phyloP scores from a whole-genome alignment of 306 rosid genomes.

The Dryas alaskensis region DNA sequence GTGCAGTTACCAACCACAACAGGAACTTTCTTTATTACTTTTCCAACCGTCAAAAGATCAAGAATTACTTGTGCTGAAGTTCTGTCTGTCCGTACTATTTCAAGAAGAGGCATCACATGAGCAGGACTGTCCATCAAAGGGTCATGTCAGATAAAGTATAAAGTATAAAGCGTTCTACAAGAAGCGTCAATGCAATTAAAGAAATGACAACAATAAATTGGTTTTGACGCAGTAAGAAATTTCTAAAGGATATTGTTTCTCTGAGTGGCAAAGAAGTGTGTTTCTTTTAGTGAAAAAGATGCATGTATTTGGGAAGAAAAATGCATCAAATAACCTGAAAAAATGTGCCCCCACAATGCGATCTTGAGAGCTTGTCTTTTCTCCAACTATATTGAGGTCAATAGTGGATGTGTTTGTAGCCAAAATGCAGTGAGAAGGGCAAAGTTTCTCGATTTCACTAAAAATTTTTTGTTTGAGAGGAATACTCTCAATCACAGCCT shows the following conservation, averaged over 20 bases:
- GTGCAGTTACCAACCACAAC: slow-evolving; percentile 97
- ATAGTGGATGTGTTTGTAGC: slow-evolving; percentile 90
- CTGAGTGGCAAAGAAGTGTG: background rate
- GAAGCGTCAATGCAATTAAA: background rate
- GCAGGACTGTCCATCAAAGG: slow-evolving; percentile 82
- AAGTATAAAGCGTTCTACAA: background rate
- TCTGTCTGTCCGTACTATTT: slow-evolving; percentile 80
- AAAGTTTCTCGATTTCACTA: slow-evolving; percentile 77
- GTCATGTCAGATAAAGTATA: slow-evolving; percentile 23
- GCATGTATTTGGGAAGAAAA: slow-evolving; percentile 16
- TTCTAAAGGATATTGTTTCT: background rate
- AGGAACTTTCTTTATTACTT: slow-evolving; percentile 79
- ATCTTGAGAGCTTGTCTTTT: slow-evolving; percentile 66
- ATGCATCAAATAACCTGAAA: slow-evolving; percentile 65
- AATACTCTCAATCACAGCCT: slow-evolving; percentile 89
- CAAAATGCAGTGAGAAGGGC: slow-evolving; percentile 85
- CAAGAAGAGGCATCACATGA: slow-evolving; percentile 95
- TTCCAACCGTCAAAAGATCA: slow-evolving; percentile 81
- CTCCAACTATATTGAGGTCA: slow-evolving; percentile 74
- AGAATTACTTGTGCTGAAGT: slow-evolving; percentile 92
- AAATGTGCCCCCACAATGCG: slow-evolving; percentile 93
- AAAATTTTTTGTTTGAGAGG: slow-evolving; percentile 82
- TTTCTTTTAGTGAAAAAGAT: slow-evolving; percentile 8
- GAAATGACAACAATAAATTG: background rate
- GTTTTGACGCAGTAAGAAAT: background rate